A percentile compares a stretch with the other conserved stretches of the same genome.
These are phyloP conservation scores for Grammothele lineata DNA, from an alignment of 768 basidiomycete genomes.

Conservation along the genomic window DNA sequence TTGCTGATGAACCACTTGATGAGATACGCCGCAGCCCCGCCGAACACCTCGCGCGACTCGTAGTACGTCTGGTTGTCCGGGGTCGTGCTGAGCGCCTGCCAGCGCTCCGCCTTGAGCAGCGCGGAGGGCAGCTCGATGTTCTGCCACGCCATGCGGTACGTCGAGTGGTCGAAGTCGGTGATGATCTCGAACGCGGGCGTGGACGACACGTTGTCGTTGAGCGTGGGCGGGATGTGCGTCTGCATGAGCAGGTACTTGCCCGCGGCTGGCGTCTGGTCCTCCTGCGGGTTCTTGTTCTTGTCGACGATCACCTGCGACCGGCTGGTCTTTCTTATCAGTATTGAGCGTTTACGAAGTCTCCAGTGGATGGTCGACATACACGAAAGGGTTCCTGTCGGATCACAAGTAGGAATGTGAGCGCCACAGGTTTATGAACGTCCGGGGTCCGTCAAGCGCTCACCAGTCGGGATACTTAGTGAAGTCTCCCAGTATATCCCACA, in stretches of 20 bases:
- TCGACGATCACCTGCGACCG: constrained; percentile 47
- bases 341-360: not conserved
- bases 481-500: constrained; percentile 59
- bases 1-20: constrained; percentile 40
- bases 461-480: constrained; percentile 61
- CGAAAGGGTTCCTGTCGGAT: constrained; percentile 57
- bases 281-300: constrained; percentile 35
- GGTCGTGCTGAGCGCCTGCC: constrained; percentile 53
- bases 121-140: constrained; percentile 36
- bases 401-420: not conserved
- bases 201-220: constrained; percentile 3
- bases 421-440: not conserved
- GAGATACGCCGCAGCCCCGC: constrained; percentile 50
- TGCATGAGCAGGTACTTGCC: constrained; percentile 48
- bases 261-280: constrained; percentile 44
- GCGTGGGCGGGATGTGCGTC: constrained; percentile 54
- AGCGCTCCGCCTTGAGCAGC: constrained; percentile 52
- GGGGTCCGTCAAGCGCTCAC: constrained; percentile 35
- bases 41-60: constrained; percentile 60
- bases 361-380: constrained; percentile 35
- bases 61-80: constrained; percentile 57
- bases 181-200: constrained; percentile 46
- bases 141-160: constrained; percentile 56
- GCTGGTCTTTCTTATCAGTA: too few species aligned
- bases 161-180: constrained; percentile 46